These are phyloP conservation scores for Leucocoprinus leucothites DNA, from an alignment of 768 basidiomycete species.

Conservation along the genomic window DNA sequence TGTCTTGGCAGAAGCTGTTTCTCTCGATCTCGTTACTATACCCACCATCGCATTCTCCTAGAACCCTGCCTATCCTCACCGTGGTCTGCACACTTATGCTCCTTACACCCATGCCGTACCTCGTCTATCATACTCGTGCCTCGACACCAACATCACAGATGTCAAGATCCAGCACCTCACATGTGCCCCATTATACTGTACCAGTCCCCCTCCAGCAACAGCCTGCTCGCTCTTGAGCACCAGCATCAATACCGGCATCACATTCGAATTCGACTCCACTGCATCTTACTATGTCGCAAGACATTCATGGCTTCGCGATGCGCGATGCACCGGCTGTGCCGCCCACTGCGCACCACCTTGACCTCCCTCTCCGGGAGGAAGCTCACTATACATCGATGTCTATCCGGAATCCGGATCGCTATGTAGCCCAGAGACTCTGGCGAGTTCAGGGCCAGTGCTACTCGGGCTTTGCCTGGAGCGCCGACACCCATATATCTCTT, in stretches of 20 bases:
- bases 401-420: no score
- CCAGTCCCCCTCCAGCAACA: no score
- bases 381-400: background rate
- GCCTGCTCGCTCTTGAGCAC: no score
- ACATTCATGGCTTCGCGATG: slow-evolving; percentile 39
- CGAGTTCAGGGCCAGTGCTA: no score
- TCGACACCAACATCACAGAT: no score
- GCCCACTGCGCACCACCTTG: slow-evolving; percentile 17
- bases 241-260: no score
- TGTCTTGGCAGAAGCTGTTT: background rate
- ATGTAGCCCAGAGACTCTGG: no score
- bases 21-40: background rate
- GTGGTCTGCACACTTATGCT: background rate
- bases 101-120: background rate
- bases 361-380: slow-evolving; percentile 12
- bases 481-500: background rate
- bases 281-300: slow-evolving; percentile 53
- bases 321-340: slow-evolving; percentile 1
- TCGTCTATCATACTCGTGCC: background rate
- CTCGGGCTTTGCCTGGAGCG: no score
- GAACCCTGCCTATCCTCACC: background rate
- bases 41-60: background rate
- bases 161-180: no score
- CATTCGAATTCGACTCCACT: slow-evolving; percentile 16
- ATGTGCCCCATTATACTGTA: no score